Base-by-base conservation (phyloP, 225 moss, liverwort and hornwort species). In the Straminergon stramineum region DNA sequence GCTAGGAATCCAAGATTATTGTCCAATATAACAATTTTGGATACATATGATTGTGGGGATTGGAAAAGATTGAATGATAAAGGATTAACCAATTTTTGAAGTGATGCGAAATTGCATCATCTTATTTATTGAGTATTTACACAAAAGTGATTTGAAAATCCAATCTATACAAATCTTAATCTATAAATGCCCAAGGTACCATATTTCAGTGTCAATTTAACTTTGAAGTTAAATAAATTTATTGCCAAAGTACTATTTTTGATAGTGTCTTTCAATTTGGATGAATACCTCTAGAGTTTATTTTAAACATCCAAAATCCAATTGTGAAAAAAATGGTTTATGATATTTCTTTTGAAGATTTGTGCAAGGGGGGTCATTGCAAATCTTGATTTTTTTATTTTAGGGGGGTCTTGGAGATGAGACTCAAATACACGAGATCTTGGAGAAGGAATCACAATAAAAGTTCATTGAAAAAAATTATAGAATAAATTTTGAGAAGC, bases 311-410 rank as follows among this genome's bases (percentile, higher is more conserved):
- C 14, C 0, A 3, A 77, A 52, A 52, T 51, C 2, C 3, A 1
- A 51, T 4, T 48, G 22, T 34, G 2, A 17, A 53, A 52, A 12
- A 0, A 13, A 8, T 22, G 21, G 0, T 34, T 53, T 51, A 5
- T 2, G 0, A 53, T 35, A 5, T 52, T 21, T 34, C 8, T 13
- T 13, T 21, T 34, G 3, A 21, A 34, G 34, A 52, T 32, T 51
- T 51, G 2, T 51, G 0, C 2, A 51, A 32, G 32, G 5, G 26
- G 1, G 31, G 4, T 31, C 10, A 51, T 75, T 51, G 4, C 20
- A 51, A 51, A 20, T 51, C 20, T 75, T 51, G 5, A 18, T 28
- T 43, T 26, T 24, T 6, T 13, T 1, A 68, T 24, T 24, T 3
- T 26, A 43, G 1, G 0, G 10, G 15, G 7, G 5, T 16, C 6